Evolutionary conservation across 768 basidiomycete species (phyloP), one percentile per base, ranked within the genome.

Genomic region (Neoboletus subvelutipes): DNA sequence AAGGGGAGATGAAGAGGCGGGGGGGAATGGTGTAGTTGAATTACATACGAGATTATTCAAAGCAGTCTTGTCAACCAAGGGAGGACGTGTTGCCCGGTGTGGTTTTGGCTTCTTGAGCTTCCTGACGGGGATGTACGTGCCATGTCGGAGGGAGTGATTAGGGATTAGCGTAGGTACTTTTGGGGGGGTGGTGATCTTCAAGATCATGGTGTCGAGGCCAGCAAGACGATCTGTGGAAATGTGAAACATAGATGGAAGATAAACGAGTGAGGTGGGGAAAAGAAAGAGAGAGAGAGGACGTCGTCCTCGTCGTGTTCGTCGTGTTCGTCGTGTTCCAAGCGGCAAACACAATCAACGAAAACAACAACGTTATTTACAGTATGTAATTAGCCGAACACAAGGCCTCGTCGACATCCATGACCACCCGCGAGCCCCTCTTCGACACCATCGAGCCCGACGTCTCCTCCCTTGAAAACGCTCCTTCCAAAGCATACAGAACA

Each of bases 391-490:
- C 57, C 56, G 55, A 56, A 29, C 33, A 46, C n/a, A n/a, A 37
- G 12, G 15, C 24, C 8, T 18, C 36, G 8, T 22, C n/a, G 28
- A 28, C 24, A 3, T 15, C 15, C 5, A 7, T 87, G 86, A 84
- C 80, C 73, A 77, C 75, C 51, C 75, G 79, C 29, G 80, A 84
- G 31, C 88, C 90, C 22, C 76, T 92, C 49, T 77, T 92, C 45
- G 80, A 87, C 56, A 90, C 89, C 34, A 96, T 96, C 54, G 94
- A 95, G 70, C 85, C 94, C 31, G 94, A 96, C 71, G 92, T n/a
- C n/a, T n/a, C 20, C 20, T 10, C 93, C 42, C 77, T 76, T 45
- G 69, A 75, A 53, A 64, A 64, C 42, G 54, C 70, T 57, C 61
- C 67, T 51, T 52, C 68, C 18, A 70, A 66, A 53, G 15, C 66